phyloP scores from a whole-genome alignment of 495 filamentous ascomycete genomes.

The Cetradonia linearis region DNA sequence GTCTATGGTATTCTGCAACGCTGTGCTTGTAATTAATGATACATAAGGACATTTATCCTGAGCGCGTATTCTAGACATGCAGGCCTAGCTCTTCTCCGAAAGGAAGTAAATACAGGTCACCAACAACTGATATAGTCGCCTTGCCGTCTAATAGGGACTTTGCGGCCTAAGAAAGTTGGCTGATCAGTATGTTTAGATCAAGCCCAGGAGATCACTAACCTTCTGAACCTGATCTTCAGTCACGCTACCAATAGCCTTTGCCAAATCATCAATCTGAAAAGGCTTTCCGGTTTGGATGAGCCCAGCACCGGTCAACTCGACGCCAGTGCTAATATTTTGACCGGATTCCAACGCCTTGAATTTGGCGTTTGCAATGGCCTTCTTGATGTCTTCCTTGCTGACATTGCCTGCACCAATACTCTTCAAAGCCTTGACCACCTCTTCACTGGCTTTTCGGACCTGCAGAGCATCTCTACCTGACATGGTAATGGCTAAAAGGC shows the following conservation, averaged over 20 bases:
- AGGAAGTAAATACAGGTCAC: conserved; percentile 79
- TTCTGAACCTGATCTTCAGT: conserved; percentile 75
- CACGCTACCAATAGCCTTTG: conserved; percentile 69
- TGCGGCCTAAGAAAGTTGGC: conserved; percentile 51
- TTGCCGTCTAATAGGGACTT: conserved; percentile 78
- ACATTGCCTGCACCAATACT: conserved; percentile 63
- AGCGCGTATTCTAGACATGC: conserved; percentile 56
- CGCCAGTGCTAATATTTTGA: conserved; percentile 56
- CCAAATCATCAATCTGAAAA: conserved; percentile 74
- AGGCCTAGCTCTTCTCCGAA: conserved; percentile 90
- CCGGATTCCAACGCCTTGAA: conserved; percentile 82
- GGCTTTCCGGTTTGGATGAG: conserved; percentile 72
- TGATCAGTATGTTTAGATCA: conserved; percentile 15
- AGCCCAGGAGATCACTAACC: conserved; percentile 46
- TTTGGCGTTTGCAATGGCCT: conserved; percentile 86
- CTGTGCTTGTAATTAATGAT: background rate
- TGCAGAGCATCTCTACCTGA: conserved; percentile 53
- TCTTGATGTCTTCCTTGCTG: conserved; percentile 74
- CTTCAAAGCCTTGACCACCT: conserved; percentile 68
- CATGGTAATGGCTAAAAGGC: conserved; percentile 74
- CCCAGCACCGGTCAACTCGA: conserved; percentile 64
- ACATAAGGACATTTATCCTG: background rate
- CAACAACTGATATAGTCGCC: conserved; percentile 76
- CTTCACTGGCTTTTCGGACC: conserved; percentile 51
- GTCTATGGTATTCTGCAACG: background rate